Percentiles rank a stretch among this genome's conserved stretches.
phyloP scores from a whole-genome alignment of 179 eudicot species.

The Actinidia arguta region DNA sequence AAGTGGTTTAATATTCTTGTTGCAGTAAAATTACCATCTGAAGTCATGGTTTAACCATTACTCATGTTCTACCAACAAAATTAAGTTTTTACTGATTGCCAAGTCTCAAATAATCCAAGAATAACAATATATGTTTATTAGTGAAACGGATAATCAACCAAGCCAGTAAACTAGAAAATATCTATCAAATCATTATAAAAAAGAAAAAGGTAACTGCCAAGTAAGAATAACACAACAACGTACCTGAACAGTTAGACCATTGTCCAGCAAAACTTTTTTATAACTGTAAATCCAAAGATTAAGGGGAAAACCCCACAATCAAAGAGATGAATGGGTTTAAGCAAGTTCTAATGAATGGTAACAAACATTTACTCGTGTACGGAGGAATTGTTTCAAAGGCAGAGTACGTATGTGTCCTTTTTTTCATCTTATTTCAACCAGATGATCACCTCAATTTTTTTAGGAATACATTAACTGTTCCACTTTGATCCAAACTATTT shows the following conservation, averaged over 20 bases:
- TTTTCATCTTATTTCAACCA: not conserved
- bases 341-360: not conserved
- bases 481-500: not conserved
- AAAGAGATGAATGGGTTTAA: not conserved
- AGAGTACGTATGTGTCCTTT: not conserved
- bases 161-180: not conserved
- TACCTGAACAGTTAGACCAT: conserved; percentile 81
- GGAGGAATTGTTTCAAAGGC: not conserved
- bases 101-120: not conserved
- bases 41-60: not conserved
- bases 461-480: not conserved
- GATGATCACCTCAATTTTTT: not conserved
- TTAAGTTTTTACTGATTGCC: not conserved
- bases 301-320: not conserved
- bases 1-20: not conserved
- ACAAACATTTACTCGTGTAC: too few species aligned
- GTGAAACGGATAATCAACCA: not conserved
- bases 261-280: conserved; percentile 89
- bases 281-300: conserved; percentile 52
- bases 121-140: not conserved
- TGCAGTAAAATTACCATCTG: not conserved
- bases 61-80: not conserved
- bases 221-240: conserved; percentile 24
- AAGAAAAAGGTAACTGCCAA: not conserved
- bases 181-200: not conserved